phyloP scores from a whole-genome alignment of 2,329 filamentous ascomycete species.

The Stemphylium lycopersici region DNA sequence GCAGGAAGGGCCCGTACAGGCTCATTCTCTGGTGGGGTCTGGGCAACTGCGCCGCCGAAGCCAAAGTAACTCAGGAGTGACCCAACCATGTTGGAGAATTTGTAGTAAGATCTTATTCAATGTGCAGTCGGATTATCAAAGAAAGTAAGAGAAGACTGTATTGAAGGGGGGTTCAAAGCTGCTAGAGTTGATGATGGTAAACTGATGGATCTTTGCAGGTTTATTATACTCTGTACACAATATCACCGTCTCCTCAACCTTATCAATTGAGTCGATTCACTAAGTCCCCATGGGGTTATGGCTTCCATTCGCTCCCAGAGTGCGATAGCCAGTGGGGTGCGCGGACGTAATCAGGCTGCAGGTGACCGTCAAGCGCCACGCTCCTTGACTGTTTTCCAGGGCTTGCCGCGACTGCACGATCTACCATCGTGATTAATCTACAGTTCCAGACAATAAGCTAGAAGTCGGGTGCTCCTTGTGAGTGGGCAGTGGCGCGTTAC shows the following conservation, averaged over 20 bases:
- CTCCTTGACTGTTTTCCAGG: constrained; percentile 10
- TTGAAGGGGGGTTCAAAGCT: not conserved
- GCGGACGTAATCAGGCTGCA: constrained; percentile 34
- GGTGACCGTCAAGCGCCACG: constrained; percentile 30
- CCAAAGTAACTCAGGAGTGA: constrained; percentile 38
- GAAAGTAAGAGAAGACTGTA: not conserved
- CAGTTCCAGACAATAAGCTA: constrained; percentile 11
- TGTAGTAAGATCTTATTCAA: not conserved
- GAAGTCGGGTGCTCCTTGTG: constrained; percentile 6
- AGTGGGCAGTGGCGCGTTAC: constrained; percentile 14
- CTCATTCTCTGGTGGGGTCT: constrained; percentile 20
- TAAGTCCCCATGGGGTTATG: constrained; percentile 37
- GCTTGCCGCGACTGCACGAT: constrained; percentile 13
- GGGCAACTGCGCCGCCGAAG: constrained; percentile 26
- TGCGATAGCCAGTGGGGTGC: constrained; percentile 29
- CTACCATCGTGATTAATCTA: constrained; percentile 35
- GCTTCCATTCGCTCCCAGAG: constrained; percentile 30
- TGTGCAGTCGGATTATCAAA: not conserved
- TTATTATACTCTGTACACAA: constrained; percentile 29
- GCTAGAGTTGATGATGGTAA: constrained; percentile 11
- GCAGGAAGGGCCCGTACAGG: constrained; percentile 52
- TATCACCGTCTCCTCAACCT: constrained; percentile 24
- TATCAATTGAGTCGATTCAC: constrained; percentile 33
- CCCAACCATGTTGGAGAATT: constrained; percentile 27
- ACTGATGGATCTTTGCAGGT: constrained; percentile 16